Percentiles rank a stretch among this genome's conserved stretches.
Conservation (phyloP, 495 filamentous ascomycete genomes). For the Aspergillus wentii region DNA sequence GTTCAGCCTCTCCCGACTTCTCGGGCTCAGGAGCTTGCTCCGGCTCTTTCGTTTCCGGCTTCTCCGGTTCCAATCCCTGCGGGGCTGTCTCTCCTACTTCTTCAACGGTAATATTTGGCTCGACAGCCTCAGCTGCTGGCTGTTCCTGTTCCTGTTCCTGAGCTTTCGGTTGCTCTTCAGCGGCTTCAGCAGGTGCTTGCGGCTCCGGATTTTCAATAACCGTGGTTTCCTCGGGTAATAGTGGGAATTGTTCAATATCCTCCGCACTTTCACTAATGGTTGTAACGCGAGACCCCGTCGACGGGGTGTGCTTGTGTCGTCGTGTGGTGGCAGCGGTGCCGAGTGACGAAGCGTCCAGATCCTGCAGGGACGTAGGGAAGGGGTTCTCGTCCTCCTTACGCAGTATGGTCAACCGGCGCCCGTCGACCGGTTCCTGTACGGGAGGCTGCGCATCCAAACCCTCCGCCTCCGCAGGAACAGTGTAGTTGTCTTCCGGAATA, state of each 20-base stretch:
- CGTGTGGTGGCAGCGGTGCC: conserved; percentile 62
- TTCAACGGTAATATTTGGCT: too few relatives aligned
- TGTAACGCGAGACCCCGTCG: conserved; percentile 66
- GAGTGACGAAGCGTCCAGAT: conserved; percentile 34
- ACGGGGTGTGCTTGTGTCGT: conserved; percentile 68
- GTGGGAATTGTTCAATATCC: conserved; percentile 43
- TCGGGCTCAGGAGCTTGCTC: not conserved
- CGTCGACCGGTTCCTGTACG: conserved; percentile 24
- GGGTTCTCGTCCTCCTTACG: conserved; percentile 31
- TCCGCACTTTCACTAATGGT: conserved; percentile 70
- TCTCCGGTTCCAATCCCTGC: conserved; percentile 1
- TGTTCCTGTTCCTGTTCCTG: not conserved
- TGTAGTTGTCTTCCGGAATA: conserved; percentile 90
- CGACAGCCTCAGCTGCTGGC: too few relatives aligned
- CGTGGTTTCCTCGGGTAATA: conserved; percentile 9
- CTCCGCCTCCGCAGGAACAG: conserved; percentile 88
- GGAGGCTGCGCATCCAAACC: conserved; percentile 50
- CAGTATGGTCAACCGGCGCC: conserved; percentile 42
- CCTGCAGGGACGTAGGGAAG: conserved; percentile 14
- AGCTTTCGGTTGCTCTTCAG: conserved; percentile 1
- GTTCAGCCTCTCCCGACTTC: not conserved
- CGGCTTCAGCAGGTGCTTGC: conserved; percentile 4
- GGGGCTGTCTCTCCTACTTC: too few relatives aligned
- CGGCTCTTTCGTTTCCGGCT: not conserved
- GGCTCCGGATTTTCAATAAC: conserved; percentile 5